phyloP scores from a whole-genome alignment of 805 yeast genomes.

The Wickerhamomyces sydowiorum region DNA sequence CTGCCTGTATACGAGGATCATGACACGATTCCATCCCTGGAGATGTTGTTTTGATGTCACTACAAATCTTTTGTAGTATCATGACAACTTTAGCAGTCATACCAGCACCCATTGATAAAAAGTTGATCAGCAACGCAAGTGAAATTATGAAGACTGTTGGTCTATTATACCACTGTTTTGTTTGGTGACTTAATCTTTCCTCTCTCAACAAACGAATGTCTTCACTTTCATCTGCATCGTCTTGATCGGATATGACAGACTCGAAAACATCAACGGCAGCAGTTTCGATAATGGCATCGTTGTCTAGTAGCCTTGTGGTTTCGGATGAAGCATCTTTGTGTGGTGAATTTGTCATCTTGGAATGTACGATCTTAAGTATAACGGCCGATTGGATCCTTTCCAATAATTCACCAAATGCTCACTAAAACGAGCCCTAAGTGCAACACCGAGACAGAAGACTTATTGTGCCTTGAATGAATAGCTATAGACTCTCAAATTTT shows the following conservation, averaged over 20 bases:
- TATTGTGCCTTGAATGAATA: too few relatives aligned
- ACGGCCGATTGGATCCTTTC: too few relatives aligned
- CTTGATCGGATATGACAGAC: conserved; percentile 33
- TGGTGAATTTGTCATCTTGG: background rate
- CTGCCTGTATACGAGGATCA: conserved; percentile 34
- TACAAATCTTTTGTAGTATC: conserved; percentile 29
- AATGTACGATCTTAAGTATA: too few relatives aligned
- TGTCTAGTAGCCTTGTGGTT: background rate
- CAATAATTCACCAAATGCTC: too few relatives aligned
- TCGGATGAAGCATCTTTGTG: background rate
- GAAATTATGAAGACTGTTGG: conserved; percentile 54
- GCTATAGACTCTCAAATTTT: too few relatives aligned
- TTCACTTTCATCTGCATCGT: conserved; percentile 28
- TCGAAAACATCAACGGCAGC: conserved; percentile 29
- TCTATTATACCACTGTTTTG: conserved; percentile 46
- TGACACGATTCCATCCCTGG: conserved; percentile 25
- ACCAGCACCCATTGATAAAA: conserved; percentile 35
- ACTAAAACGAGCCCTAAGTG: too few relatives aligned
- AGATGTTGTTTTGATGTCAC: conserved; percentile 12
- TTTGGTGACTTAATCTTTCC: conserved; percentile 36
- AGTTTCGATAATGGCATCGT: background rate
- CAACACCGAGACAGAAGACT: too few relatives aligned
- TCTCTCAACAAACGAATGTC: conserved; percentile 46
- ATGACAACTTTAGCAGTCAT: conserved; percentile 33
- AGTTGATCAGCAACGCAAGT: conserved; percentile 32